Evolutionary conservation across 2,329 filamentous ascomycete genomes (phyloP).

Genomic region (Xenoacremonium recifei): DNA sequence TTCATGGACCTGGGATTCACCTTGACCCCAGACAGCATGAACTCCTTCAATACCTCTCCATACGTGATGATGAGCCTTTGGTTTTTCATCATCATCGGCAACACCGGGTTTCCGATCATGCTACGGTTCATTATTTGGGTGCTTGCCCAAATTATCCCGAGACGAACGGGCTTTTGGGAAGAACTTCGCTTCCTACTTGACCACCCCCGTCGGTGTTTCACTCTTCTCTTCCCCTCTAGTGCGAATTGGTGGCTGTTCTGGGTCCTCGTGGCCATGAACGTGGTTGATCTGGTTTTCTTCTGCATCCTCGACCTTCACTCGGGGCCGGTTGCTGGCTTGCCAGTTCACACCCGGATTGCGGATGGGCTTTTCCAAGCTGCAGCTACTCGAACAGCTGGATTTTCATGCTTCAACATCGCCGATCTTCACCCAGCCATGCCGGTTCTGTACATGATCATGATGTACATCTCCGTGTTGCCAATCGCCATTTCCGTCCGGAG

Average conservation of each 20-base stretch:
- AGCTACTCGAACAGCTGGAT: conserved; percentile 87
- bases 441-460: conserved; percentile 95
- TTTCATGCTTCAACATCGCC: conserved; percentile 75
- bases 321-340: conserved; percentile 63
- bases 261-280: conserved; percentile 79
- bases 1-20: conserved; percentile 97
- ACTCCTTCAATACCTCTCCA: conserved; percentile 75
- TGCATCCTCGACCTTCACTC: conserved; percentile 85
- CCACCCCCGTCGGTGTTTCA: conserved; percentile 94
- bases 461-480: conserved; percentile 97
- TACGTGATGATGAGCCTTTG: conserved; percentile 75
- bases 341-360: conserved; percentile 73
- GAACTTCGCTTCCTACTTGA: conserved; percentile 89
- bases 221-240: conserved; percentile 82
- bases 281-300: conserved; percentile 84
- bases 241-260: conserved; percentile 97
- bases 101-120: conserved; percentile 94
- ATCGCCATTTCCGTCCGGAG: conserved; percentile 93
- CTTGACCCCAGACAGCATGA: conserved; percentile 90
- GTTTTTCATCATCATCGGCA: conserved; percentile 90
- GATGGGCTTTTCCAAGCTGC: conserved; percentile 89
- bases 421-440: conserved; percentile 86
- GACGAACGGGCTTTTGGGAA: conserved; percentile 74
- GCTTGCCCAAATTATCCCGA: conserved; percentile 63
- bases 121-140: conserved; percentile 91